Evolutionary conservation across 306 rosid species (phyloP), one percentile per base, ranked within the genome.

Genomic region (Quercus agrifolia): DNA sequence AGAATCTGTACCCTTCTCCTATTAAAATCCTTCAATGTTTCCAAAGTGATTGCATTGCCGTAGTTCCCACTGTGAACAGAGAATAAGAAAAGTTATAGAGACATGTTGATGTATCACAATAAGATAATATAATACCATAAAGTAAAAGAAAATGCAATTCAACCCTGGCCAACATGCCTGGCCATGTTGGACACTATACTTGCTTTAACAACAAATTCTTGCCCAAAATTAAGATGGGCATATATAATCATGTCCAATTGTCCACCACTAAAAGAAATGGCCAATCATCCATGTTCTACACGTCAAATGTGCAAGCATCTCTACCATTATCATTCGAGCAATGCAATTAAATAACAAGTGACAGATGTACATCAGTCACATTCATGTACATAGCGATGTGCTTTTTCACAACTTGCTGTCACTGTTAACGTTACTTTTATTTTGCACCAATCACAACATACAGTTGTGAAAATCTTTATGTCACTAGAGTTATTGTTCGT

Each of bases 1-100:
- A 94, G 89, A 82, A 94, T 83, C 86, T 92, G 89, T 10, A 92
- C 91, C 66, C 97, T 90, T 78, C 84, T 92, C 83, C 97, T 86
- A 66, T 95, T 97, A 71, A 92, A 92, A 73, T 89, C 91, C 74
- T 92, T 95, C 61, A 95, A 83, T 15, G 83, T 86, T 67, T 87
- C 86, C 4, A 91, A 56, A 74, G 87, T 92, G 49, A 89, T 78
- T 21, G 81, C 89, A 72, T 92, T 90, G 3, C 97, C 98, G 9
- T 95, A 92, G 69, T 88, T 74, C 67, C 98, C 98, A 54, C 98
- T 94, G 88, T 74, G 11, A 75, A 76, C 62, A 38, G 25, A 61
- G 20, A 74, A 33, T 35, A 80, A 23, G 70, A 28, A 68, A 4
- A 78, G 46, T 41, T 33, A 3, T 18, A 67, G 51, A 33, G 51